Evolutionary conservation across 2,329 filamentous ascomycete species (phyloP), one percentile per base, ranked within the genome.

Genomic region (Phoma herbarum): DNA sequence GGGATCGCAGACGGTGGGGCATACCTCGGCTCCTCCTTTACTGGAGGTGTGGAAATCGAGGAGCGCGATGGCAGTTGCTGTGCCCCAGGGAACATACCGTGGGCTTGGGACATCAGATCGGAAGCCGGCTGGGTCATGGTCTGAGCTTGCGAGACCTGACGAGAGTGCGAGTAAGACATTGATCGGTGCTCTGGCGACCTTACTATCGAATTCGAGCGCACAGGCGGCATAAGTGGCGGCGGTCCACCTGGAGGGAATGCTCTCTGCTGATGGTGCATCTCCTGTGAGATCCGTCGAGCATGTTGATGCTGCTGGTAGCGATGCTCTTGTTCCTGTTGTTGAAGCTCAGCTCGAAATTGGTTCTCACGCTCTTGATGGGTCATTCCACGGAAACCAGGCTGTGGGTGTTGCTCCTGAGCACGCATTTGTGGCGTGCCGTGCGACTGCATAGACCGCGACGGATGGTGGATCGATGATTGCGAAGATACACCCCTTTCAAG

Each of bases 21-120:
- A 33, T 69, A 67, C 6, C 74, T 69, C 5, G 67, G 63, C 33
- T 77, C 75, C 51, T 77, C 75, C 52, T 75, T 76, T 6, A 74
- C 68, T 23, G 73, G 72, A 1, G 75, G 74, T 16, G 74, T 74
- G 29, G 59, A 61, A 16, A 74, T 64, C 5, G 64, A 50, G 14
- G 68, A 61, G 10, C 70, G 68, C n/a, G 70, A 57, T 2, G 67
- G 64, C 44, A 68, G 29, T 16, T 71, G 71, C 48, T 70, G 69
- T 29, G 60, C 58, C 16, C 45, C 55, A 45, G 68, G 52, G 23
- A 68, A 53, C 7, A 63, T 58, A 39, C 48, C 61, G 10, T 66
- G 62, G 20, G 63, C 37, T 42, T 71, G 73, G 41, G 59, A 57
- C 37, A 68, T 57, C 18, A 61, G 41, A 12, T 76, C 74, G 12